These are phyloP conservation scores for Boletales sp. DNA, from an alignment of 768 basidiomycete genomes.

Conservation along the genomic window DNA sequence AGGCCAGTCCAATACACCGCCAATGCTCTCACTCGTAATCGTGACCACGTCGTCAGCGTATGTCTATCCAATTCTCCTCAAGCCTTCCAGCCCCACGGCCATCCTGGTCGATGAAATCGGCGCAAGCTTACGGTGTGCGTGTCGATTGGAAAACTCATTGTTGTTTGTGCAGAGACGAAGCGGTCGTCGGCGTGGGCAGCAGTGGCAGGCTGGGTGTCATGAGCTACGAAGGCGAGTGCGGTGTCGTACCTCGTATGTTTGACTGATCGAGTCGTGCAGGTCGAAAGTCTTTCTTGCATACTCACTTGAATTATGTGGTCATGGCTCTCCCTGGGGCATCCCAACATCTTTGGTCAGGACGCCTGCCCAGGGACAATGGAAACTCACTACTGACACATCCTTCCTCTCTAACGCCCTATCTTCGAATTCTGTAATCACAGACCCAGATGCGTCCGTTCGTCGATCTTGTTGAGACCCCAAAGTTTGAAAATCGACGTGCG, in stretches of 20 bases:
- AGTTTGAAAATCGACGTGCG: conserved; percentile 76
- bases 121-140: conserved; percentile 77
- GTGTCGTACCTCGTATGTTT: not conserved
- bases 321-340: conserved; percentile 78
- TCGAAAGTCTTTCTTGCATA: conserved; percentile 68
- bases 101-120: conserved; percentile 84
- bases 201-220: conserved; percentile 83
- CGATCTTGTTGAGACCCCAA: conserved; percentile 77
- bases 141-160: conserved; percentile 70
- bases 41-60: conserved; percentile 85
- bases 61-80: conserved; percentile 69
- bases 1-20: conserved; percentile 22
- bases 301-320: conserved; percentile 80
- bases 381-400: conserved; percentile 13
- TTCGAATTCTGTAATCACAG: conserved; percentile 39
- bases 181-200: conserved; percentile 79
- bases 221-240: conserved; percentile 79
- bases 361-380: conserved; percentile 19
- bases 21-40: conserved; percentile 67
- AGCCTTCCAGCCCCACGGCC: conserved; percentile 62
- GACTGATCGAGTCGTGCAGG: conserved; percentile 10
- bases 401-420: conserved; percentile 7
- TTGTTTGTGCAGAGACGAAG: conserved; percentile 88
- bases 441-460: conserved; percentile 64
- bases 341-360: conserved; percentile 49